These are phyloP conservation scores for Capsicum baccatum DNA, from an alignment of 257 asterid genomes.

Conservation along the genomic window DNA sequence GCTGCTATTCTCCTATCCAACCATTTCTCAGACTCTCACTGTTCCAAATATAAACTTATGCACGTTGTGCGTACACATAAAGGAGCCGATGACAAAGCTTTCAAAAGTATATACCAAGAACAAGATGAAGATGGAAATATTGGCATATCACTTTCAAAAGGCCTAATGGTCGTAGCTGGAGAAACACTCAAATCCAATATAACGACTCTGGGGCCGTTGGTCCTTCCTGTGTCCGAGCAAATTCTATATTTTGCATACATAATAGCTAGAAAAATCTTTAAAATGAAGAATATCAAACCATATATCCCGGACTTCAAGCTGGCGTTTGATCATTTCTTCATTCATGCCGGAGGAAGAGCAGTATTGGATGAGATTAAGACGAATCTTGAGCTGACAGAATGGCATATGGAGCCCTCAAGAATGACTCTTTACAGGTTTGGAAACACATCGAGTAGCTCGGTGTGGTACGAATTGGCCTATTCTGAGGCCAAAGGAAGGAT, in stretches of 20 bases:
- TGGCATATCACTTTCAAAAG: slow-evolving; percentile 42
- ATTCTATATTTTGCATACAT: slow-evolving; percentile 27
- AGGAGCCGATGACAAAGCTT: slow-evolving; percentile 42
- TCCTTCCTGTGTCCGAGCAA: slow-evolving; percentile 47
- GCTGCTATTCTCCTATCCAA: slow-evolving; percentile 46
- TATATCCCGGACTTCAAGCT: slow-evolving; percentile 47
- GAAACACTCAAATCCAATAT: slow-evolving; percentile 42
- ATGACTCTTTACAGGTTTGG: slow-evolving; percentile 52
- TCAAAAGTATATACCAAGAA: slow-evolving; percentile 33
- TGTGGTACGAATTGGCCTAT: slow-evolving; percentile 53
- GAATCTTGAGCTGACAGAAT: slow-evolving; percentile 31
- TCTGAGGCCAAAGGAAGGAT: slow-evolving; percentile 49
- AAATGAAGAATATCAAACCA: slow-evolving; percentile 30
- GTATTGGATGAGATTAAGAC: slow-evolving; percentile 44
- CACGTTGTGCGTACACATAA: slow-evolving; percentile 44
- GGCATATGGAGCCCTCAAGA: slow-evolving; percentile 55
- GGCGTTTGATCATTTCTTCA: slow-evolving; percentile 51
- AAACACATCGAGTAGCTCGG: slow-evolving; percentile 49
- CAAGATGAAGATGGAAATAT: slow-evolving; percentile 34
- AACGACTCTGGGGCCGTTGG: slow-evolving; percentile 42
- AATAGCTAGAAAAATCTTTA: slow-evolving; percentile 31
- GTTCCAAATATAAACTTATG: slow-evolving; percentile 39
- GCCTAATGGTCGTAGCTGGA: slow-evolving; percentile 40
- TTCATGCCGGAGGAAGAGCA: slow-evolving; percentile 50
- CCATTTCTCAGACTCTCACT: slow-evolving; percentile 17